Percentiles rank a stretch among this genome's conserved stretches.
Conservation (phyloP, 805 yeast species). For the Wickerhamomyces strasburgensis region DNA sequence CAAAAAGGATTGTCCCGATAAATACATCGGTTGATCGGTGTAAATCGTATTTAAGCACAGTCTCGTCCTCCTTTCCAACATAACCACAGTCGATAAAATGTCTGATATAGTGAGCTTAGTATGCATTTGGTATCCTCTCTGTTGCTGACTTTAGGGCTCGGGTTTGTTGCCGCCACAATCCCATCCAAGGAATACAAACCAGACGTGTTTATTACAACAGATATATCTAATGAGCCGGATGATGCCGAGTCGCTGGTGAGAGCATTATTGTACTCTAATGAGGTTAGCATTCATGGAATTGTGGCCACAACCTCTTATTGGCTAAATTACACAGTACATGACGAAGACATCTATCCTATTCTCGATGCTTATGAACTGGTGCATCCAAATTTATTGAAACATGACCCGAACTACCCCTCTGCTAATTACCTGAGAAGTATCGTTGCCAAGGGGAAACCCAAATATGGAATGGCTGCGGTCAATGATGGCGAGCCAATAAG, state of each 20-base stretch:
- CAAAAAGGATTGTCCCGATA: too few relatives aligned
- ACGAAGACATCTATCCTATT: constrained; percentile 28
- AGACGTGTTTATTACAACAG: constrained; percentile 27
- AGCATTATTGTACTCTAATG: constrained; percentile 28
- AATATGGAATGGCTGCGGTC: constrained; percentile 24
- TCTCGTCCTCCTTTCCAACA: too few relatives aligned
- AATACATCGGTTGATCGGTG: too few relatives aligned
- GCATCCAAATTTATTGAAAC: constrained; percentile 22
- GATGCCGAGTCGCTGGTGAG: constrained; percentile 30
- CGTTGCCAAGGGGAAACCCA: constrained; percentile 22
- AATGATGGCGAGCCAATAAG: constrained; percentile 13
- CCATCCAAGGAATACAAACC: constrained; percentile 29
- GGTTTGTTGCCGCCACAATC: too few relatives aligned
- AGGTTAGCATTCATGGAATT: constrained; percentile 25
- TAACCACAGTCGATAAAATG: too few relatives aligned
- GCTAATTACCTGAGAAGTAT: constrained; percentile 25
- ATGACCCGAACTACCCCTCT: constrained; percentile 26
- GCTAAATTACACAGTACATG: constrained; percentile 28
- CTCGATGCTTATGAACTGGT: constrained; percentile 28
- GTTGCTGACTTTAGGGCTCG: too few relatives aligned
- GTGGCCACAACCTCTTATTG: constrained; percentile 32
- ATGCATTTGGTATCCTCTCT: too few relatives aligned
- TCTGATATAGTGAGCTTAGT: too few relatives aligned
- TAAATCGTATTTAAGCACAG: too few relatives aligned
- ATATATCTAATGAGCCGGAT: constrained; percentile 30